phyloP scores from a whole-genome alignment of 164 flowering plant genomes.

The Magnolia officinalis region DNA sequence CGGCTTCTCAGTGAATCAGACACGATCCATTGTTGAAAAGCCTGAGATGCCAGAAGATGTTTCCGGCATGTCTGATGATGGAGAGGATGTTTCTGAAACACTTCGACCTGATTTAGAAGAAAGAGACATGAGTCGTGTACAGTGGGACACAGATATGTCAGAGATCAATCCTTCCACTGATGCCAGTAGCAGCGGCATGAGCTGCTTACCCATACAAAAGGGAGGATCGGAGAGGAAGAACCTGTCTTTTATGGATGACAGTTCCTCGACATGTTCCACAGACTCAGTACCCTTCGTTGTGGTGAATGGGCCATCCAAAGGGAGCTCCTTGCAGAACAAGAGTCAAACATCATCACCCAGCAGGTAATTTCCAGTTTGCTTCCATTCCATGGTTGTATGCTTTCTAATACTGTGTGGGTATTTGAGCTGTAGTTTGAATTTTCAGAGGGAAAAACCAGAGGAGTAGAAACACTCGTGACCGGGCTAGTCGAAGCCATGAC shows the following conservation, averaged over 20 bases:
- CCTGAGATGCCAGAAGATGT: constrained; percentile 53
- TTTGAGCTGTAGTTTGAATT: constrained; percentile 9
- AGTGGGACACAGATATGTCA: constrained; percentile 87
- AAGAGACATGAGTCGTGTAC: constrained; percentile 64
- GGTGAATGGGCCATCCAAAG: constrained; percentile 54
- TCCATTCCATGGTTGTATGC: background rate
- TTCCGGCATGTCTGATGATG: constrained; percentile 70
- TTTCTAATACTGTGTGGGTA: background rate
- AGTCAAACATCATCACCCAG: constrained; percentile 44
- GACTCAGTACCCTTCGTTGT: constrained; percentile 81
- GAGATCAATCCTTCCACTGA: constrained; percentile 65
- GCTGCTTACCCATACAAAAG: constrained; percentile 47
- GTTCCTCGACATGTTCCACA: constrained; percentile 94
- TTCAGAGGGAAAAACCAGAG: constrained; percentile 59
- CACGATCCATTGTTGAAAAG: constrained; percentile 42
- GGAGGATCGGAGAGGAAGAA: constrained; percentile 53
- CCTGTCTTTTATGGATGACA: constrained; percentile 73
- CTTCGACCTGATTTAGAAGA: constrained; percentile 78
- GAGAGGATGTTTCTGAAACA: constrained; percentile 54
- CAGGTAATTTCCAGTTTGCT: constrained; percentile 45
- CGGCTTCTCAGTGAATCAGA: constrained; percentile 33
- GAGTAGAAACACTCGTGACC: constrained; percentile 33
- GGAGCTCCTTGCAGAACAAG: constrained; percentile 40
- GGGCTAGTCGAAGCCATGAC: constrained; percentile 35
- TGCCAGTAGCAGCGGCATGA: constrained; percentile 45